A percentile compares a stretch with the other conserved stretches of the same genome.
phyloP scores from a whole-genome alignment of 139 green algal species.

The Eudorina sp. region DNA sequence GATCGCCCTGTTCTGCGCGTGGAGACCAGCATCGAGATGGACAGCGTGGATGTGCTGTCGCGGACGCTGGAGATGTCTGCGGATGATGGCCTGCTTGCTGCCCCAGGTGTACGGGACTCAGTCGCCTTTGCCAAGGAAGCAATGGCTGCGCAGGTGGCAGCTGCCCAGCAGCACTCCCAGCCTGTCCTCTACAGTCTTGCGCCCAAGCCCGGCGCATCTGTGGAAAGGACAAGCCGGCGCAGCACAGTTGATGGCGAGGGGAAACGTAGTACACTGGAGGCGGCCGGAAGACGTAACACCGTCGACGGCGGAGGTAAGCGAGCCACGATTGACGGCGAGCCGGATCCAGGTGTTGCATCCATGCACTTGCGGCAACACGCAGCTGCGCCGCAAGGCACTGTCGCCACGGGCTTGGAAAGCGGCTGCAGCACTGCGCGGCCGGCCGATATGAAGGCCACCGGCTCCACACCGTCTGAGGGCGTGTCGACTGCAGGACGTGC shows the following conservation, averaged over 20 bases:
- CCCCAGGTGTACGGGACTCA: background rate
- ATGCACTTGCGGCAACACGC: background rate
- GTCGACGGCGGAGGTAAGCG: background rate
- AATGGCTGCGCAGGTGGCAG: background rate
- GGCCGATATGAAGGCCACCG: no score
- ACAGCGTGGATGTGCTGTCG: background rate
- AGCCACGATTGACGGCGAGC: background rate
- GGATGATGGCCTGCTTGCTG: background rate
- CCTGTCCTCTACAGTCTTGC: conserved; percentile 28
- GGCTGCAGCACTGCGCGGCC: no score
- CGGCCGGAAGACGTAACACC: background rate
- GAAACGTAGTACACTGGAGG: background rate
- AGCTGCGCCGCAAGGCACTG: background rate
- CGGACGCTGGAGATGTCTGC: background rate
- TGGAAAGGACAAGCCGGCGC: background rate
- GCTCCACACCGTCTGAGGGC: no score
- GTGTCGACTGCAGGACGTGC: no score
- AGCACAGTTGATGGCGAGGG: background rate
- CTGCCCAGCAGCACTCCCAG: background rate
- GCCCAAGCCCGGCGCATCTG: background rate
- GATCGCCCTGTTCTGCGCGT: background rate
- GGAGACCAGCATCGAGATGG: conserved; percentile 8
- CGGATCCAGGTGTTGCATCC: no score
- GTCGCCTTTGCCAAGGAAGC: background rate
- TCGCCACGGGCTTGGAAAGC: background rate